Base-by-base conservation (phyloP, 1,284 basidiomycete genomes). In the Ceratobasidium sp. region DNA sequence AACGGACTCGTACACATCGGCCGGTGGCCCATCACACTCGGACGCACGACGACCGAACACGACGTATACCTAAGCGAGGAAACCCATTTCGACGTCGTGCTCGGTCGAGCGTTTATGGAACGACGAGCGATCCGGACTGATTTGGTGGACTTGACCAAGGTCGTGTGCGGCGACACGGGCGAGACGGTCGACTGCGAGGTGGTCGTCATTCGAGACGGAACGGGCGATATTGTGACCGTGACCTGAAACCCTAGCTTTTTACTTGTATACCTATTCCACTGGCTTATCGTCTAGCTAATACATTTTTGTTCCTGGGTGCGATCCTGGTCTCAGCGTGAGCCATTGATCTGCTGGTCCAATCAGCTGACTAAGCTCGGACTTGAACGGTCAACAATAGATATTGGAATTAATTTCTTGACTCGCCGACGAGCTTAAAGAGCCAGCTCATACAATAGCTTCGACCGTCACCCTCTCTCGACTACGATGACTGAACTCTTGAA, bases 81-180 rank as follows among this genome's bases (percentile, higher is more conserved):
- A 78, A 89, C 90, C 25, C 96, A 98, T 78, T 99, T 99, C 80
- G 96, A 98, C 75, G 93, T 55, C 0, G 65, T 55, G 35, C 53
- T 68, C 65, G 54, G 54, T n/a, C 85, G 96, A 47, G 90, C 92
- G 34, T 99, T 98, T 82, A 91, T 96, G 79, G 97, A 99, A 80
- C 88, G 88, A 76, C 85, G 96, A 74, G 89, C 91, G 74, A 87
- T 99, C 73, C 89, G 89, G 78, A 88, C 87, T 27, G 92, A 92
- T 75, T 82, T 89, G 0, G 81, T 90, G 42, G 96, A 99, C 78
- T 90, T 90, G 68, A 98, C 96, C 50, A 90, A 91, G 74, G 89
- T 99, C 31, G 87, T 93, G 1, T 98, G 96, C 77, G 86, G 95
- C 81, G 96, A 98, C 79, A 94, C 90, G 1, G 93, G 93, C n/a